Evolutionary conservation across 352 stramenopile species (phyloP), one percentile per base, ranked within the genome.

Genomic region (Phytophthora colocasiae): DNA sequence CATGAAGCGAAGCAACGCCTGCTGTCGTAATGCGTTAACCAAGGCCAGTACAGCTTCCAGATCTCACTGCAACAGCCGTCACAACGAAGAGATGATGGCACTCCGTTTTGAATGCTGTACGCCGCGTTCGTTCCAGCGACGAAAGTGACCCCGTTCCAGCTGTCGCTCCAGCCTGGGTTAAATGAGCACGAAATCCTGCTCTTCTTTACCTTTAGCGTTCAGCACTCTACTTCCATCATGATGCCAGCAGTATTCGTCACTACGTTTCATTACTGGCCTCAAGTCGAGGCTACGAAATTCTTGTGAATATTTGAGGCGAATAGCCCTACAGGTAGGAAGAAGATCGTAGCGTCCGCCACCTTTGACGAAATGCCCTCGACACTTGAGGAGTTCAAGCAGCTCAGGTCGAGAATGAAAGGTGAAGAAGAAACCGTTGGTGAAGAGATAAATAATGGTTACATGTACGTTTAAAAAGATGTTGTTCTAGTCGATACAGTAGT

Each of bases 41-140:
- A 97, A 66, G 90, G 90, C 22, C 22, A 96, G 59, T 78, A 80
- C 68, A 92, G 81, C 66, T 95, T 95, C 71, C 86, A 93, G 50
- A 66, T 92, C n/a, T 95, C 86, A 29, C 92, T 79, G 57, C 15
- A 46, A 39, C 45, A 34, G 43, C 15, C 41, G 50, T 46, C 46
- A 44, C 5, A 12, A 17, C n/a, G 44, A 66, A 51, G 22, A 48
- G 36, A 43, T 43, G 36, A 43, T 43, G 36, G 12, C 36, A 43
- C 12, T 8, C 14, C 3, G 41, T 48, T 0, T 22, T 22, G 19
- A 19, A 29, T 48, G 31, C 31, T 34, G 27, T 4, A 19, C 44
- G 17, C 8, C 44, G 27, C 38, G 52, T 64, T 48, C 38, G 52
- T 64, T 48, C 62, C 50, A 34, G 62, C 31, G 40, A n/a, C 31